Evolutionary conservation across 805 yeast genomes (phyloP).

Genomic region (Ogataea parapolymorpha): DNA sequence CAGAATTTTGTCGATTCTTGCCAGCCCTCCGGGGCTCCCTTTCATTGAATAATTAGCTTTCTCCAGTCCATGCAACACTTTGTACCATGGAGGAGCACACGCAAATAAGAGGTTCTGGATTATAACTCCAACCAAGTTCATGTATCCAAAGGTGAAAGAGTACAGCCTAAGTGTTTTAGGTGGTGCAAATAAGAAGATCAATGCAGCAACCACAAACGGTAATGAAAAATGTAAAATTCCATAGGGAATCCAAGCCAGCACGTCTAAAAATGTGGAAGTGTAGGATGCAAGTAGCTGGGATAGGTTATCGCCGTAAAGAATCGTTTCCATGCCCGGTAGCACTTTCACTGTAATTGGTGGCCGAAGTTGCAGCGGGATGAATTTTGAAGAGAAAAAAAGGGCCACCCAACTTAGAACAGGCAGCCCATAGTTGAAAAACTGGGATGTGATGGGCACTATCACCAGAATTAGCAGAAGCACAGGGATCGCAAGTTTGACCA

Average conservation of each 20-base stretch:
- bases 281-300: slow-evolving; percentile 79
- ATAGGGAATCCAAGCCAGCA: slow-evolving; percentile 92
- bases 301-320: slow-evolving; percentile 88
- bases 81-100: slow-evolving; percentile 98
- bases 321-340: slow-evolving; percentile 90
- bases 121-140: slow-evolving; percentile 84
- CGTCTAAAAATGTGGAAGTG: slow-evolving; percentile 63
- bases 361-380: slow-evolving; percentile 68
- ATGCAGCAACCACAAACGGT: slow-evolving; percentile 80
- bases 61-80: slow-evolving; percentile 73
- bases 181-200: slow-evolving; percentile 85
- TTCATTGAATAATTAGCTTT: slow-evolving; percentile 90
- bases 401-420: slow-evolving; percentile 89
- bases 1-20: slow-evolving; percentile 74
- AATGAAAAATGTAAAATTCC: slow-evolving; percentile 88
- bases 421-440: slow-evolving; percentile 77
- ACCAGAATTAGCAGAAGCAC: slow-evolving; percentile 30
- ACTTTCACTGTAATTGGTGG: slow-evolving; percentile 88
- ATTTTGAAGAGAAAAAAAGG: slow-evolving; percentile 72
- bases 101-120: slow-evolving; percentile 76
- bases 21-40: slow-evolving; percentile 95
- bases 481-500: slow-evolving; percentile 18
- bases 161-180: slow-evolving; percentile 81
- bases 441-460: slow-evolving; percentile 72
- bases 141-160: slow-evolving; percentile 92